Base-by-base conservation (phyloP, 805 yeast genomes). In the Sugiyamaella qingdaonensis region DNA sequence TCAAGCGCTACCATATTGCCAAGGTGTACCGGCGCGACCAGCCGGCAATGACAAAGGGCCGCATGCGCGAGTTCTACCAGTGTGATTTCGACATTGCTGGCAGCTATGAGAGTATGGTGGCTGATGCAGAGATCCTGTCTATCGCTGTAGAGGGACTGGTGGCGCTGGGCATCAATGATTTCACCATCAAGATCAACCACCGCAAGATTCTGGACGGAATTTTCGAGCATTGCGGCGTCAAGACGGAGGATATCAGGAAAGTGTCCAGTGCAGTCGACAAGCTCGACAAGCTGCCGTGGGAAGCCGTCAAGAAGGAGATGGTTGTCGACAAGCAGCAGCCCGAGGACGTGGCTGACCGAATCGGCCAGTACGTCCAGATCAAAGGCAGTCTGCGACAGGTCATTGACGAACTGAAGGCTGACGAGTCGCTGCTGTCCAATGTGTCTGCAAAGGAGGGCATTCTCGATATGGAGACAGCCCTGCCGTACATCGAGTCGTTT, bases 31-130 rank as follows among this genome's bases (percentile, higher is more conserved):
- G 99, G 76, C 86, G 99, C 73, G 99, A 94, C 69, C 99, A 94
- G 73, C 99, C 99, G 4, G 99, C 99, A 8, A 94, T 94, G 99
- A 92, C 98, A 49, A 94, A 94, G 73, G 99, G 99, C 57, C 82
- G 99, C 73, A 94, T 94, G 99, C 87, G 99, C 80, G 99, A 94
- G 73, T 94, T 94, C 66, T 94, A 94, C 72, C 99, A 94, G 74
- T 94, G 99, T 77, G 99, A 94, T 74, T 88, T 94, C 64, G 99
- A 94, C 71, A 77, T 94, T 65, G 99, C 99, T 19, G 99, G 99
- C 50, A 72, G 70, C 53, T 92, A 86, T 69, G 99, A 94, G 65
- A 65, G 84, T 29, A 94, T 94, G 99, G 94, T 94, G 46, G 96
- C 99, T 21, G 99, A 94, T 68, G 83, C 97, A 8, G 99, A 94